These are phyloP conservation scores for Fistulinella staudtii DNA, from an alignment of 1,284 basidiomycete species.

Conservation along the genomic window DNA sequence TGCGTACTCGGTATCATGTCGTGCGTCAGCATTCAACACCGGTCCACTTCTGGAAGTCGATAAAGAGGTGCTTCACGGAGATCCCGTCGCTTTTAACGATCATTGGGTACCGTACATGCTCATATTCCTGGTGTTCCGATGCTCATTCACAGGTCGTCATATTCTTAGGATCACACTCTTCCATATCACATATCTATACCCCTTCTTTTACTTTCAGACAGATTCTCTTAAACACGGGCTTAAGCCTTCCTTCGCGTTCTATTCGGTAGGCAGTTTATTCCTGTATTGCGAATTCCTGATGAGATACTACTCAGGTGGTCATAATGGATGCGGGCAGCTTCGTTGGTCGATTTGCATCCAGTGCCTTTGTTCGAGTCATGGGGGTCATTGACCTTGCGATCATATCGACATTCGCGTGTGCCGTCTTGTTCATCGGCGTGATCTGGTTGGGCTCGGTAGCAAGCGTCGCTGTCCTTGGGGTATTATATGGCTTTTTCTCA, in stretches of 20 bases:
- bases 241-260: conserved; percentile 26
- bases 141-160: too few species aligned
- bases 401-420: conserved; percentile 24
- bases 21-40: neutral
- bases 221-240: conserved; percentile 28
- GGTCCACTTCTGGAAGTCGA: conserved; percentile 15
- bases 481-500: conserved; percentile 50
- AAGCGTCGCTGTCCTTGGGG: conserved; percentile 42
- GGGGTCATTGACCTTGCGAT: conserved; percentile 43
- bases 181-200: conserved; percentile 21
- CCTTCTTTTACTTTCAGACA: conserved; percentile 31
- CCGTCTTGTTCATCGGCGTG: conserved; percentile 38
- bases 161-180: conserved; percentile 22
- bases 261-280: conserved; percentile 19
- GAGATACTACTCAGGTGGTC: conserved; percentile 33
- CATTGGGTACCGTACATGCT: conserved; percentile 14
- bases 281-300: neutral
- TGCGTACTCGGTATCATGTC: conserved; percentile 25
- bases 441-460: conserved; percentile 38
- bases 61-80: conserved; percentile 24
- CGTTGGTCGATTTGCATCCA: conserved; percentile 39
- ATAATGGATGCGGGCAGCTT: conserved; percentile 42
- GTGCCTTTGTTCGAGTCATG: conserved; percentile 32
- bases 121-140: neutral
- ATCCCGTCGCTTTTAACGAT: conserved; percentile 23